Conservation (phyloP, 2,329 filamentous ascomycete species). For the Saccharata proteae region DNA sequence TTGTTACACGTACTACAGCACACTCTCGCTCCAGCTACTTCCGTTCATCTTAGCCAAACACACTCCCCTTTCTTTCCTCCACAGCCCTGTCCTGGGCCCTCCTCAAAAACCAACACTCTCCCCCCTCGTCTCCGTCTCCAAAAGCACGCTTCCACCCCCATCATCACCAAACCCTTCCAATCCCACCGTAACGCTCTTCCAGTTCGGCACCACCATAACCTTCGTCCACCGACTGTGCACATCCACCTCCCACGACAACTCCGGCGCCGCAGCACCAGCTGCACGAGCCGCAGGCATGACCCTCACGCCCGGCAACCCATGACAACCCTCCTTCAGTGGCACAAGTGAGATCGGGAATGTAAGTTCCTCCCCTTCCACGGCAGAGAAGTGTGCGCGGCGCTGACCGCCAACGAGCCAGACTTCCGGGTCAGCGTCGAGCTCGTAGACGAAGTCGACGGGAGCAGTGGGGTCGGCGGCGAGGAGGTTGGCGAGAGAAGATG, state of each 20-base stretch:
- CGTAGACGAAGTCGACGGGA: slow-evolving; percentile 68
- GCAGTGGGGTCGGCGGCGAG: slow-evolving; percentile 21
- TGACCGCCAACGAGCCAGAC: slow-evolving; percentile 78
- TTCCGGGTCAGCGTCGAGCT: slow-evolving; percentile 61
- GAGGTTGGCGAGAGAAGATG: slow-evolving; percentile 18
- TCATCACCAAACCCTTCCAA: slow-evolving; percentile 6
- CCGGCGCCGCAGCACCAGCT: slow-evolving; percentile 12
- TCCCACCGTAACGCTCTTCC: slow-evolving; percentile 48
- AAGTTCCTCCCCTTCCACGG: slow-evolving; percentile 31
- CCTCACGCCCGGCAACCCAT: slow-evolving; percentile 50
- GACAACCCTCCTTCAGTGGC: slow-evolving; percentile 47
- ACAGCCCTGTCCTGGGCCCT: too few species aligned
- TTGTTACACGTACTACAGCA: too few species aligned
- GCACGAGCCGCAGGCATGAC: background rate
- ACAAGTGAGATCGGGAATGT: slow-evolving; percentile 63
- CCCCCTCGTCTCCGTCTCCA: slow-evolving; percentile 3
- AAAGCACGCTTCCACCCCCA: slow-evolving; percentile 2
- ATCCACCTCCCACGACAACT: slow-evolving; percentile 61
- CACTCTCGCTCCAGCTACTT: too few species aligned
- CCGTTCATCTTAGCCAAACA: too few species aligned
- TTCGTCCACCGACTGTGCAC: slow-evolving; percentile 66
- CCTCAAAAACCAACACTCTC: too few species aligned
- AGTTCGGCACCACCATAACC: slow-evolving; percentile 60
- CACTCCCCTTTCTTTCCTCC: background rate
- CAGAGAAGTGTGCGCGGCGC: slow-evolving; percentile 64